Conservation (phyloP, 805 yeast genomes). For the Yarrowia yakushimensis region DNA sequence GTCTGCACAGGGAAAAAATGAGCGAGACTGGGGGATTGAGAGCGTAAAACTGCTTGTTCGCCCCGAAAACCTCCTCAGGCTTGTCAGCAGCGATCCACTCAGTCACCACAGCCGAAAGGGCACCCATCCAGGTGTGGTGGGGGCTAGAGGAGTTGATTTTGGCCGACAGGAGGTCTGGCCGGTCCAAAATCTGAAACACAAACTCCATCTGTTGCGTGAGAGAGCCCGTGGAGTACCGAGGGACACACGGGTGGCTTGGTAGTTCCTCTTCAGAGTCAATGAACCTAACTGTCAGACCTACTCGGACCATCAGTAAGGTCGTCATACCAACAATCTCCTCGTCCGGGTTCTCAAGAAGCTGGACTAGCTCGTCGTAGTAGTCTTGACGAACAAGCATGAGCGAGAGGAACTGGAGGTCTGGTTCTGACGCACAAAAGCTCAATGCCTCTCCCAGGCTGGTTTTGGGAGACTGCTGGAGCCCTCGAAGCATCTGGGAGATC, state of each 20-base stretch:
- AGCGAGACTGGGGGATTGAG: conserved; percentile 3
- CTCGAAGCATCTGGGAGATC: background rate
- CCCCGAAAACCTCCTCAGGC: background rate
- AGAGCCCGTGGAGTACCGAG: background rate
- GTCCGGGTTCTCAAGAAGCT: background rate
- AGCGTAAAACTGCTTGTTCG: background rate
- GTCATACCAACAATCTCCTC: conserved; percentile 6
- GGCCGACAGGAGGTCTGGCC: background rate
- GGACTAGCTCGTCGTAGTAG: background rate
- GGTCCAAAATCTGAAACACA: conserved; percentile 1
- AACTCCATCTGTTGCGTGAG: background rate
- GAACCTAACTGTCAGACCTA: background rate
- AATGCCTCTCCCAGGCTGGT: background rate
- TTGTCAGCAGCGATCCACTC: background rate
- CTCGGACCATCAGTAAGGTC: background rate
- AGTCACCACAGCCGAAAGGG: background rate
- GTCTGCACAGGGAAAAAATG: background rate
- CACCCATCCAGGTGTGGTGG: conserved; percentile 21
- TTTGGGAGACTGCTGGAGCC: background rate
- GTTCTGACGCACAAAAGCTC: background rate
- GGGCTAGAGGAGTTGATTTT: background rate
- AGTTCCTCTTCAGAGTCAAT: background rate
- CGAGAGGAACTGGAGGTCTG: background rate
- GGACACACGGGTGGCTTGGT: conserved; percentile 1
- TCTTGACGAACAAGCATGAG: conserved; percentile 3